These are phyloP conservation scores for Tolypocladium amazonense DNA, from an alignment of 2,329 filamentous ascomycete species.

Conservation along the genomic window DNA sequence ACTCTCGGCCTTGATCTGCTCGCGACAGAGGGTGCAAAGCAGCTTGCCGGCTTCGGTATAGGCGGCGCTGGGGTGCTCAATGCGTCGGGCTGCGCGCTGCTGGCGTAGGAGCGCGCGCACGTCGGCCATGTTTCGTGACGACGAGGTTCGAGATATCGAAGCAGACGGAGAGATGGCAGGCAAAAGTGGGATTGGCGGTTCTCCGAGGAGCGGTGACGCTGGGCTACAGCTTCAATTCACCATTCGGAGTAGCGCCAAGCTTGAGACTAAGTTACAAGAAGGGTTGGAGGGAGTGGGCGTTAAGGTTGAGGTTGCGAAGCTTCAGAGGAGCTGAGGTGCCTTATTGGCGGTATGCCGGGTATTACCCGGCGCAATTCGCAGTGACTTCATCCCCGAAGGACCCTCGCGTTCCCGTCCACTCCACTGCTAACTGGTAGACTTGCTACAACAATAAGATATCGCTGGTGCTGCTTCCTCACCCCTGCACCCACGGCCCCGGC, in stretches of 20 bases:
- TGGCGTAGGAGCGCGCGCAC: conserved; percentile 69
- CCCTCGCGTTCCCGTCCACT: background rate
- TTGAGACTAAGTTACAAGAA: background rate
- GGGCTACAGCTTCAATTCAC: background rate
- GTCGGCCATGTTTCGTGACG: conserved; percentile 52
- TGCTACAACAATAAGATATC: background rate
- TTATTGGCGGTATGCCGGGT: background rate
- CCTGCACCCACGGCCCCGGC: background rate
- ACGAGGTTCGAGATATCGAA: background rate
- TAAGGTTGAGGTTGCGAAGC: background rate
- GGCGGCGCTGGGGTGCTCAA: conserved; percentile 57
- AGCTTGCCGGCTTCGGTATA: conserved; percentile 61
- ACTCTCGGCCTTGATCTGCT: conserved; percentile 52
- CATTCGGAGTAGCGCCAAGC: background rate
- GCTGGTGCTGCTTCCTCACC: background rate
- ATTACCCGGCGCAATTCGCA: background rate
- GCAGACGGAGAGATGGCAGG: background rate
- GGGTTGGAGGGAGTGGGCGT: background rate
- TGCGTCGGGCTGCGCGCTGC: conserved; percentile 63
- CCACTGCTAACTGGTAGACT: background rate
- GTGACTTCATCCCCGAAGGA: background rate
- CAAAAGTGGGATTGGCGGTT: background rate
- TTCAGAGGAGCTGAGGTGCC: background rate
- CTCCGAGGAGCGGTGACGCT: background rate
- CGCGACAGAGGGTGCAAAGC: conserved; percentile 55